Percentiles rank a stretch among this genome's conserved stretches.
These are phyloP conservation scores for Trypanosoma boissoni DNA, from an alignment of 208 protist species.

Conservation along the genomic window DNA sequence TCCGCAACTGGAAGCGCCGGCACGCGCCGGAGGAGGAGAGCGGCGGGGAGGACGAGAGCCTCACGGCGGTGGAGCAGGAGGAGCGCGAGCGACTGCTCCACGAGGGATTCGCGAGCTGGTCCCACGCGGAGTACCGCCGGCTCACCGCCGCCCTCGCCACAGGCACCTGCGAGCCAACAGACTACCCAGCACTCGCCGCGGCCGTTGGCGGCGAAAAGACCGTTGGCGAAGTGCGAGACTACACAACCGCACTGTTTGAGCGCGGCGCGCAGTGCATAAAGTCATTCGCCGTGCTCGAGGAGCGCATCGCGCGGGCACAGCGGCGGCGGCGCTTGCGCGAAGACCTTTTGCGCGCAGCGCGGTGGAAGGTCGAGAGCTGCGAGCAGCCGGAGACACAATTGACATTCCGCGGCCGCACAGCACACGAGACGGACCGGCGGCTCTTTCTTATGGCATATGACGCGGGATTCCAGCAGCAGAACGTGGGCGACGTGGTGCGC, in stretches of 20 bases:
- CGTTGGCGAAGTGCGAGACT: slow-evolving; percentile 76
- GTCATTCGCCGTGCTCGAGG: slow-evolving; percentile 53
- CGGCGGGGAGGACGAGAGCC: slow-evolving; percentile 43
- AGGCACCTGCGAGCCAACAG: slow-evolving; percentile 48
- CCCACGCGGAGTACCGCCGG: slow-evolving; percentile 54
- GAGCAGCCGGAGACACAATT: slow-evolving; percentile 64
- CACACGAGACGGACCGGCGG: slow-evolving; percentile 49
- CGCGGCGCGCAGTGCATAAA: slow-evolving; percentile 74
- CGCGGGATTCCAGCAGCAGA: slow-evolving; percentile 40
- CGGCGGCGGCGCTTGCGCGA: slow-evolving; percentile 36
- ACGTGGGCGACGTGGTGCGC: slow-evolving; percentile 39
- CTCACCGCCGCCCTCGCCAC: slow-evolving; percentile 45
- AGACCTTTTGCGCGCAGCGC: slow-evolving; percentile 55
- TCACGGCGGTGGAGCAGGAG: slow-evolving; percentile 72
- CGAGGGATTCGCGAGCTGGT: slow-evolving; percentile 80
- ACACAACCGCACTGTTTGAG: slow-evolving; percentile 73
- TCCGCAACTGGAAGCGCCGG: slow-evolving; percentile 76
- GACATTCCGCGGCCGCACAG: slow-evolving; percentile 34
- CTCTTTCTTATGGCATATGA: slow-evolving; percentile 79
- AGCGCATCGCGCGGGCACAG: slow-evolving; percentile 48
- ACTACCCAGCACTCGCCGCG: slow-evolving; percentile 56
- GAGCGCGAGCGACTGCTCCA: slow-evolving; percentile 72
- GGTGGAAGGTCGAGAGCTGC: slow-evolving; percentile 83
- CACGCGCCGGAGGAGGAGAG: slow-evolving; percentile 13
- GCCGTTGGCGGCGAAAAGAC: slow-evolving; percentile 41